Percentiles rank a stretch among this genome's conserved stretches.
Evolutionary conservation across 805 yeast genomes (phyloP).

Genomic region (Zygotorulaspora danielsina): DNA sequence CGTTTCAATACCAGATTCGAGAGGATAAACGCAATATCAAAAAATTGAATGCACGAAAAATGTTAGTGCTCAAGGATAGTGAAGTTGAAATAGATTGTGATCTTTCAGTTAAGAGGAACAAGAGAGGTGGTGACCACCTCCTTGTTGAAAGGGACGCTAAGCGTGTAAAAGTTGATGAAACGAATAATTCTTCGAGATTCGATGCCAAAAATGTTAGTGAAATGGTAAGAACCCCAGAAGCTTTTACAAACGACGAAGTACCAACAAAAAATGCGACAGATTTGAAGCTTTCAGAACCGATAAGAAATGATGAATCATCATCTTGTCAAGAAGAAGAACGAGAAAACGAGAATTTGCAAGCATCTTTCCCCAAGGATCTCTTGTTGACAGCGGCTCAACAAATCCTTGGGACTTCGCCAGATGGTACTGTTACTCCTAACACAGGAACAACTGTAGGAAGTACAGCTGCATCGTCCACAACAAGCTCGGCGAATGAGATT

Average conservation of each 20-base stretch:
- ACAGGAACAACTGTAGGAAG: conserved; percentile 1
- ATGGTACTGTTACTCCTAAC: neutral
- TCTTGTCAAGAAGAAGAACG: conserved; percentile 1
- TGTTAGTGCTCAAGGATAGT: conserved; percentile 1
- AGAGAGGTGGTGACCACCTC: conserved; percentile 11
- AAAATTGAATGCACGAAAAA: conserved; percentile 1
- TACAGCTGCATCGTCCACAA: conserved; percentile 2
- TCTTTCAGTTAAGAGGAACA: conserved; percentile 4
- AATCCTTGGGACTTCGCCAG: conserved; percentile 9
- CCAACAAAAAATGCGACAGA: neutral
- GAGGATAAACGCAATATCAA: conserved; percentile 5
- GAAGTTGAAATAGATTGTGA: conserved; percentile 3
- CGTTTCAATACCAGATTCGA: conserved; percentile 22
- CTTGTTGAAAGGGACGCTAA: conserved; percentile 9
- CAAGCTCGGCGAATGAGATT: conserved; percentile 1
- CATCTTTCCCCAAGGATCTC: conserved; percentile 1
- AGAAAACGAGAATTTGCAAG: neutral
- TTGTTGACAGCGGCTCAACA: conserved; percentile 13
- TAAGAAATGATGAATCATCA: neutral
- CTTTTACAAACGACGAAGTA: conserved; percentile 2
- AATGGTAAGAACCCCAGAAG: conserved; percentile 1
- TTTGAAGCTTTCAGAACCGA: neutral
- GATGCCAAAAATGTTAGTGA: neutral
- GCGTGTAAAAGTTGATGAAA: conserved; percentile 1
- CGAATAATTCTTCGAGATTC: conserved; percentile 1